phyloP scores from a whole-genome alignment of 2,329 filamentous ascomycete species.

The Aspergillus cejpii region DNA sequence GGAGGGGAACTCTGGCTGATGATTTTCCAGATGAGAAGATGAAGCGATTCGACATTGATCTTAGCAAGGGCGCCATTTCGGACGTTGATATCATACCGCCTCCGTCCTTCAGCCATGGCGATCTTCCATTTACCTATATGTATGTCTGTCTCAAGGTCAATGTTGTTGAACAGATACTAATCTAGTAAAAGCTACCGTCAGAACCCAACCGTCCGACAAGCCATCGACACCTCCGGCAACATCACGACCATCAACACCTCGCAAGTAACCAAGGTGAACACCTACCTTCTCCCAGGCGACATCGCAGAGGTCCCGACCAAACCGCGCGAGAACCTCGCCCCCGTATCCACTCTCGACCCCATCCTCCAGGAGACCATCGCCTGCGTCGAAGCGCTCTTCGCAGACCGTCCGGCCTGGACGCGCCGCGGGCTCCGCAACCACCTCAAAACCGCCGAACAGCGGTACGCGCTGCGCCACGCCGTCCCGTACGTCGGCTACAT shows the following conservation, averaged over 20 bases:
- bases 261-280: conserved; percentile 54
- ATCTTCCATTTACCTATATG: conserved; percentile 62
- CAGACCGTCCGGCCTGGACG: conserved; percentile 76
- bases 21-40: conserved; percentile 46
- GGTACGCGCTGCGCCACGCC: conserved; percentile 60
- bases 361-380: conserved; percentile 59
- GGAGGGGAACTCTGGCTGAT: conserved; percentile 1
- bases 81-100: conserved; percentile 70
- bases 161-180: conserved; percentile 16
- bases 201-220: conserved; percentile 67
- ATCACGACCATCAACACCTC: conserved; percentile 52
- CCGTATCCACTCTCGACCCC: conserved; percentile 46
- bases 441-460: conserved; percentile 48
- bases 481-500: conserved; percentile 83
- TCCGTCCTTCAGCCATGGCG: conserved; percentile 67
- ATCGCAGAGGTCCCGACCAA: conserved; percentile 55
- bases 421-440: conserved; percentile 72
- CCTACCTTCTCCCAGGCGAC: conserved; percentile 55
- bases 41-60: conserved; percentile 60
- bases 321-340: conserved; percentile 52
- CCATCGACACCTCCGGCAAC: conserved; percentile 53
- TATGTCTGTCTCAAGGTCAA: conserved; percentile 22
- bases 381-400: conserved; percentile 59
- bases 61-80: conserved; percentile 52
- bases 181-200: conserved; percentile 64